Conservation (phyloP, 306 rosid species). For the Crotalaria pallida region DNA sequence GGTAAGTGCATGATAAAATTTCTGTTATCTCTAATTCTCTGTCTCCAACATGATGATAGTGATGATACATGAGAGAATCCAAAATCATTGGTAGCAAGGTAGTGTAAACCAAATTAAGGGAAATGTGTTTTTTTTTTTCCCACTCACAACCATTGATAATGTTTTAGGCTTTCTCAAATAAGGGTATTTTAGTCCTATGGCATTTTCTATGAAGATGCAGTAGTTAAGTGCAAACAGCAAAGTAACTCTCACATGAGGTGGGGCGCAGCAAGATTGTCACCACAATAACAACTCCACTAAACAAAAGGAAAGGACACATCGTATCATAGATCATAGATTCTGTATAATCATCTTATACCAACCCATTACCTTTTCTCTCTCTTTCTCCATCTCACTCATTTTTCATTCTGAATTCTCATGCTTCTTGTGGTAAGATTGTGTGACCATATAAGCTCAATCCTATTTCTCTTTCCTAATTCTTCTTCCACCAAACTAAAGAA, state of each 20-base stretch:
- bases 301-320: slow-evolving; percentile 25
- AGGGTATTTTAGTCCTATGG: slow-evolving; percentile 24
- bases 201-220: not conserved
- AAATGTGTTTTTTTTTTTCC: not conserved
- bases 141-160: not conserved
- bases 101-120: not conserved
- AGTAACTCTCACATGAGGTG: slow-evolving; percentile 26
- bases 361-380: not conserved
- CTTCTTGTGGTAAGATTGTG: not conserved
- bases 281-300: not conserved
- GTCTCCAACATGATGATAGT: no score
- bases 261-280: slow-evolving; percentile 28
- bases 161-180: not conserved
- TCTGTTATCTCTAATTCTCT: no score
- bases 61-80: no score
- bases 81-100: no score
- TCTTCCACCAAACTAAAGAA: no score
- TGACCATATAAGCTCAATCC: no score
- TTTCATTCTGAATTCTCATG: not conserved
- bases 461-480: not conserved
- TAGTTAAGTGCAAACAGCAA: slow-evolving; percentile 1
- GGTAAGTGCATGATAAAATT: no score
- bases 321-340: not conserved
- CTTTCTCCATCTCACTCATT: not conserved
- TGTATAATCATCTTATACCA: not conserved